Conservation (phyloP, 257 asterid genomes). For the Petrea volubilis region DNA sequence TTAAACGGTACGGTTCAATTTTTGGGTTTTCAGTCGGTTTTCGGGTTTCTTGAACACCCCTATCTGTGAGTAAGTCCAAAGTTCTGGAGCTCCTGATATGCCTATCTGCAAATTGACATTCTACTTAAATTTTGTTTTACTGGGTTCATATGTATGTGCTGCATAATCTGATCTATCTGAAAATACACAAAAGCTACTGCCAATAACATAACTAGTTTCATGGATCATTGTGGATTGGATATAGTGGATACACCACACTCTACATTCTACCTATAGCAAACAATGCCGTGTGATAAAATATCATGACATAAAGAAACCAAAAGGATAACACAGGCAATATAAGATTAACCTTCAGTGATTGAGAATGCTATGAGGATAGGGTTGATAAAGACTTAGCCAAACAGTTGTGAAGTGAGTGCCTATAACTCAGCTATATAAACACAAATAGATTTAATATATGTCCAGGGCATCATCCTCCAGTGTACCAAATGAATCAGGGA, state of each 20-base stretch:
- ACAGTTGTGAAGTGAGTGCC: neutral
- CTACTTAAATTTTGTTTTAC: neutral
- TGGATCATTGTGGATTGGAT: too few species aligned
- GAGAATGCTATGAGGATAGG: neutral
- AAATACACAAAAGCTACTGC: neutral
- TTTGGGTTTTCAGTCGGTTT: too few species aligned
- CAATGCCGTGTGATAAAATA: neutral
- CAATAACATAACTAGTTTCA: neutral
- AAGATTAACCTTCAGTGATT: neutral
- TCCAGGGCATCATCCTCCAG: slow-evolving; percentile 9
- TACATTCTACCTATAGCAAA: too few species aligned
- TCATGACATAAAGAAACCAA: neutral
- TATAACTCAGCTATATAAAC: neutral
- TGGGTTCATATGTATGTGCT: neutral
- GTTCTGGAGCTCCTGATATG: neutral
- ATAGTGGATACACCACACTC: too few species aligned
- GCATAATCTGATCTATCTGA: slow-evolving; percentile 1
- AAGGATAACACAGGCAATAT: neutral
- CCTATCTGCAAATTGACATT: neutral
- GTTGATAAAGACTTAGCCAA: neutral
- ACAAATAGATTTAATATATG: neutral
- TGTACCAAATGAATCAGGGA: slow-evolving; percentile 3
- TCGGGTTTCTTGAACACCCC: too few species aligned
- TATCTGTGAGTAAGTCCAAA: too few species aligned
- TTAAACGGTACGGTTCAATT: too few species aligned